Conservation (phyloP, 768 basidiomycete genomes). For the Lactarius psammicola region DNA sequence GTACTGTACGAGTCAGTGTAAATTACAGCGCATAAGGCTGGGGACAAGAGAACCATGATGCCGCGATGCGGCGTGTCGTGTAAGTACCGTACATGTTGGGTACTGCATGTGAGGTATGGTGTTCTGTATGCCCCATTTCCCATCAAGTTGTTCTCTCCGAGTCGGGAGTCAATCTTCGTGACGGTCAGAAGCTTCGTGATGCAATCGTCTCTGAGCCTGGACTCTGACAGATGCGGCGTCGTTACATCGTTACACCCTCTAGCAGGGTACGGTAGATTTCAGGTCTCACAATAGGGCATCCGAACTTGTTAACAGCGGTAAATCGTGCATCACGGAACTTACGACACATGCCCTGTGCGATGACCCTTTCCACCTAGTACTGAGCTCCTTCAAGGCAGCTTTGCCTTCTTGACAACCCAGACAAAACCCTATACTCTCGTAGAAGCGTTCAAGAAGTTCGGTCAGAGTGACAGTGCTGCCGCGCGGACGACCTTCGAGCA, state of each 20-base stretch:
- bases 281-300: constrained; percentile 21
- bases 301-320: neutral
- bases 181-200: neutral
- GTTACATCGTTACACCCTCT: neutral
- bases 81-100: neutral
- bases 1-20: too few relatives aligned
- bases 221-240: neutral
- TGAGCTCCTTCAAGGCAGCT: constrained; percentile 13
- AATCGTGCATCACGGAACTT: neutral
- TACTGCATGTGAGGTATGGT: too few relatives aligned
- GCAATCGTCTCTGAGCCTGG: neutral
- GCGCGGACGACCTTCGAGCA: constrained; percentile 20
- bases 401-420: constrained; percentile 19
- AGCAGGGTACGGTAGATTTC: neutral
- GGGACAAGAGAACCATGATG: neutral
- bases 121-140: neutral
- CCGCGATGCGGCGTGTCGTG: neutral
- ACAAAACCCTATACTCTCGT: constrained; percentile 1
- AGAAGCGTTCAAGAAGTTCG: constrained; percentile 17
- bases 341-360: constrained; percentile 15
- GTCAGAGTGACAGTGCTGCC: constrained; percentile 14
- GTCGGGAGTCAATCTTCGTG: neutral
- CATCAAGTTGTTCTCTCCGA: neutral
- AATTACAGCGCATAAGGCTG: neutral
- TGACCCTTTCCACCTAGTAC: constrained; percentile 17